Evolutionary conservation across 1,284 basidiomycete species (phyloP).

Genomic region (Lentinula novae-zelandiae): DNA sequence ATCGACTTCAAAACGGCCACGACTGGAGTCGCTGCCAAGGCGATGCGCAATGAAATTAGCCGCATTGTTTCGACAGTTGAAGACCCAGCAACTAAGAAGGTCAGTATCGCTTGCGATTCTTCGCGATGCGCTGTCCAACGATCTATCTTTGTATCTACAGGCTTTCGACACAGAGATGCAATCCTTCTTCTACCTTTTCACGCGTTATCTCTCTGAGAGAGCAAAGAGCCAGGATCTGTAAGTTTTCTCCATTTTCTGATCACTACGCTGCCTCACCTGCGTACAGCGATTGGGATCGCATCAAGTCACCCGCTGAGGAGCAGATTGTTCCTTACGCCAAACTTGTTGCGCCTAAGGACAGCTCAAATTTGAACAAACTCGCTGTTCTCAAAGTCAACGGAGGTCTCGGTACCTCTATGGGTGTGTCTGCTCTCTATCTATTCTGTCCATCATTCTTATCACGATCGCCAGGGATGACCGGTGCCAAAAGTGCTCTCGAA

Average conservation of each 20-base stretch:
- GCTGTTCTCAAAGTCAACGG: slow-evolving; percentile 99
- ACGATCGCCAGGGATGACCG: slow-evolving; percentile 72
- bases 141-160: slow-evolving; percentile 36
- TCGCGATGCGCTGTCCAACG: slow-evolving; percentile 9
- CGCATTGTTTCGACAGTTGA: slow-evolving; percentile 84
- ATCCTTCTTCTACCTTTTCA: slow-evolving; percentile 98
- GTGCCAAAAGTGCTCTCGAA: slow-evolving; percentile 88
- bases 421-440: slow-evolving; percentile 34
- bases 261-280: slow-evolving; percentile 14
- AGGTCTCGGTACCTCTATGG: slow-evolving; percentile 98
- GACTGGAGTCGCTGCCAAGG: slow-evolving; percentile 94
- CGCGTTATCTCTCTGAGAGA: slow-evolving; percentile 93
- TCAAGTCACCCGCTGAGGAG: slow-evolving; percentile 91
- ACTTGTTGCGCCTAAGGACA: slow-evolving; percentile 61
- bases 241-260: slow-evolving; percentile 29
- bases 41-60: slow-evolving; percentile 98
- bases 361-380: slow-evolving; percentile 84
- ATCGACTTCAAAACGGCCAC: slow-evolving; percentile 98
- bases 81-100: slow-evolving; percentile 82
- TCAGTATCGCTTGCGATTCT: slow-evolving; percentile 25
- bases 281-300: slow-evolving; percentile 92
- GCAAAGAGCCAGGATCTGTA: slow-evolving; percentile 95
- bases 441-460: slow-evolving; percentile 6
- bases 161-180: slow-evolving; percentile 99
- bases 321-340: slow-evolving; percentile 89